Evolutionary conservation across 1,139 yeast genomes (phyloP).

Genomic region (Taphrina populina): DNA sequence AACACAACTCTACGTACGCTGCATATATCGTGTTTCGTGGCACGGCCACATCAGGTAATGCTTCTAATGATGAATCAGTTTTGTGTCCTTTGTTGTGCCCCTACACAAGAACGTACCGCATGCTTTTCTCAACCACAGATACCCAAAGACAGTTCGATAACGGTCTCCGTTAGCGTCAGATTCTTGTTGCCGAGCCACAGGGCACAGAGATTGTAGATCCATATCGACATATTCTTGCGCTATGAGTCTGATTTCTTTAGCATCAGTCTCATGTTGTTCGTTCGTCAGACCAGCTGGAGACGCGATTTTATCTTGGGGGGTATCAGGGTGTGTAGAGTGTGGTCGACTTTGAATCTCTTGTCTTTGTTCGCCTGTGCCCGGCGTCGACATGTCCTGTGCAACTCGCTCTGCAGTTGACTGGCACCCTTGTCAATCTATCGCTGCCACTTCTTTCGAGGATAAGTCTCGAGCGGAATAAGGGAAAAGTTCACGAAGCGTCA

Average conservation of each 20-base stretch:
- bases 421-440: no score
- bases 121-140: conserved; percentile 26
- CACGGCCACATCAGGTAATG: conserved; percentile 60
- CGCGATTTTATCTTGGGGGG: not conserved
- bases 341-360: conserved; percentile 15
- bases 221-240: conserved; percentile 10
- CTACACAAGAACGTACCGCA: conserved; percentile 11
- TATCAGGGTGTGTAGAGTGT: conserved; percentile 9
- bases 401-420: no score
- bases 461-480: no score
- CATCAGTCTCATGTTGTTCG: conserved; percentile 17
- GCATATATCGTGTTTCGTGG: conserved; percentile 83
- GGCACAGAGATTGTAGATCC: conserved; percentile 10
- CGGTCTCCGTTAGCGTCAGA: conserved; percentile 16
- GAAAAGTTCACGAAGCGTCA: no score
- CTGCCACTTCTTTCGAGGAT: no score
- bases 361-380: conserved; percentile 1
- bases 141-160: conserved; percentile 13
- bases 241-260: conserved; percentile 9
- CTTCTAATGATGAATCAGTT: not conserved
- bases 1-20: conserved; percentile 71
- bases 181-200: conserved; percentile 7
- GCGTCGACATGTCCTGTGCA: conserved; percentile 24
- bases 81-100: not conserved
- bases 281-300: not conserved